Percentiles rank a stretch among this genome's conserved stretches.
Evolutionary conservation across 371 early-diverging fungal species (phyloP).

Genomic region (Blyttiomyces sp.): DNA sequence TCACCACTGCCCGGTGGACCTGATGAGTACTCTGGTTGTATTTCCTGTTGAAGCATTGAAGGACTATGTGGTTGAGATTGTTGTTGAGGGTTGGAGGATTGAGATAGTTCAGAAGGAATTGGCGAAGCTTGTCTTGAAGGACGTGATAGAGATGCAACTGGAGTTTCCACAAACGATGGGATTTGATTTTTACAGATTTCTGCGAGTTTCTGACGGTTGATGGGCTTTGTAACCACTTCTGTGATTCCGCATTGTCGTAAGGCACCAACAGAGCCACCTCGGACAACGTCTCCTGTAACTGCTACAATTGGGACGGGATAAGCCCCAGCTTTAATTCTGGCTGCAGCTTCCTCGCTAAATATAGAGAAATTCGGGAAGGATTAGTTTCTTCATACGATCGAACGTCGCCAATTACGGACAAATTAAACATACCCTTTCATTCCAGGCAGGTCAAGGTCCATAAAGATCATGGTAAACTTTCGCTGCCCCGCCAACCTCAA

Average conservation of each 20-base stretch:
- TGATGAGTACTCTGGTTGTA: no score
- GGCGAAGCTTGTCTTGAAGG: no score
- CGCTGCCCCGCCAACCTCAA: conserved; percentile 7
- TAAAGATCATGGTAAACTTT: conserved; percentile 21
- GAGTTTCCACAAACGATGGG: no score
- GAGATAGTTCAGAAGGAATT: no score
- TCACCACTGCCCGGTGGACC: no score
- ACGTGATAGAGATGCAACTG: no score
- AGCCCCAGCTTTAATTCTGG: conserved; percentile 21
- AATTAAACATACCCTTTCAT: conserved; percentile 18
- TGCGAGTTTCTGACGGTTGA: conserved; percentile 13
- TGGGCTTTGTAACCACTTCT: conserved; percentile 24
- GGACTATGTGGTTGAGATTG: no score
- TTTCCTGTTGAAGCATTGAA: no score
- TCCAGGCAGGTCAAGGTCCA: conserved; percentile 31
- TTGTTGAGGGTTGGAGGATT: no score
- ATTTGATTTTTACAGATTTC: conserved; percentile 9
- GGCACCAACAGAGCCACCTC: conserved; percentile 3
- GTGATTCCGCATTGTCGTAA: conserved; percentile 19
- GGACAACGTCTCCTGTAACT: conserved; percentile 25
- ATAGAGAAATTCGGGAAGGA: background rate
- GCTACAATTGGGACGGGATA: conserved; percentile 24
- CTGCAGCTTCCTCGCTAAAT: conserved; percentile 16
- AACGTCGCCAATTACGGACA: background rate
- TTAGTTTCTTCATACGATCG: background rate